A percentile compares a stretch with the other conserved stretches of the same genome.
Evolutionary conservation across 176 grass and related monocot genomes (phyloP).

Genomic region (Oryza meyeriana): DNA sequence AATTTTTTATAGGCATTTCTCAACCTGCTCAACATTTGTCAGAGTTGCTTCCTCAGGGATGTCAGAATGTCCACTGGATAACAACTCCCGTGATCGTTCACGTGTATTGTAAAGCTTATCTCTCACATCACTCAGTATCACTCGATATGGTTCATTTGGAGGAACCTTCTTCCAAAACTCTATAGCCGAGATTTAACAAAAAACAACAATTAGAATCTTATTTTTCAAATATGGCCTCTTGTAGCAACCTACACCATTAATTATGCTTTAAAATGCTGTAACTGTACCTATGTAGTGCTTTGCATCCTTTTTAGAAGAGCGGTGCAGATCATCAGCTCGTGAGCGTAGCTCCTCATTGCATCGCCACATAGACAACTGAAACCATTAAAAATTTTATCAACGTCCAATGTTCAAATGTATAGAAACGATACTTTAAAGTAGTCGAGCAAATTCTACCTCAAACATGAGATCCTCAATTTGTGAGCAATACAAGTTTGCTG

Average conservation of each 20-base stretch:
- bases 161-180: slow-evolving; percentile 92
- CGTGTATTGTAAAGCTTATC: slow-evolving; percentile 78
- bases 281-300: slow-evolving; percentile 78
- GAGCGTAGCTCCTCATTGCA: slow-evolving; percentile 66
- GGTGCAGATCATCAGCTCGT: slow-evolving; percentile 62
- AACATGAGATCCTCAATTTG: slow-evolving; percentile 92
- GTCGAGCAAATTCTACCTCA: slow-evolving; percentile 47
- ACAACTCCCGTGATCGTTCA: slow-evolving; percentile 62
- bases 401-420: neutral
- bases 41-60: slow-evolving; percentile 61
- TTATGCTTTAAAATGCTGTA: slow-evolving; percentile 1
- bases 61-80: slow-evolving; percentile 68
- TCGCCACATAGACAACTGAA: slow-evolving; percentile 80
- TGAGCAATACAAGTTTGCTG: slow-evolving; percentile 65
- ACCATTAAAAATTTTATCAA: slow-evolving; percentile 7
- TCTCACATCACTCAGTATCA: slow-evolving; percentile 74
- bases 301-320: slow-evolving; percentile 70
- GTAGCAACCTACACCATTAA: neutral
- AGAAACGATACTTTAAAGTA: slow-evolving; percentile 9
- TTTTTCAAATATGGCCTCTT: neutral
- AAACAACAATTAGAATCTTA: neutral
- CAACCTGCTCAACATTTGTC: slow-evolving; percentile 65
- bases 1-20: neutral
- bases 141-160: slow-evolving; percentile 67
- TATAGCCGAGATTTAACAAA: slow-evolving; percentile 9